Percentiles rank a stretch among this genome's conserved stretches.
These are phyloP conservation scores for Tarenaya hassleriana DNA, from an alignment of 345 rosid genomes.

Conservation along the genomic window DNA sequence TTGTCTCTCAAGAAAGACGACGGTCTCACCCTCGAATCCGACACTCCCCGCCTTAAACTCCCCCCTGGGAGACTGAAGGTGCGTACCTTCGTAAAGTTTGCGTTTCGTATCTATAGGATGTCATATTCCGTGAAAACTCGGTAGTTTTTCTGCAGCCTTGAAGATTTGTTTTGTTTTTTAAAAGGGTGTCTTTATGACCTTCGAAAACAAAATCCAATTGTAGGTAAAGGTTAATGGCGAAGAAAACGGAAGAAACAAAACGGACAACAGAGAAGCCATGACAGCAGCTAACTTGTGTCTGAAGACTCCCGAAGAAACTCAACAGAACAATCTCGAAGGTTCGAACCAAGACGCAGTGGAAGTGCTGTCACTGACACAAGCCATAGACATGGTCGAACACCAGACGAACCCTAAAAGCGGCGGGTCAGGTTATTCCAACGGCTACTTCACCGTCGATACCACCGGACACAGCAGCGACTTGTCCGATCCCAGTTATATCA, in stretches of 20 bases:
- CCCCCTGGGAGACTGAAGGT: slow-evolving; percentile 55
- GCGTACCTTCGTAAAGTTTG: not conserved
- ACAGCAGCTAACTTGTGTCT: slow-evolving; percentile 29
- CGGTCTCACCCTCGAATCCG: slow-evolving; percentile 17
- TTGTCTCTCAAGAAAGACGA: slow-evolving; percentile 17
- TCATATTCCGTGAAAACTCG: too few species aligned
- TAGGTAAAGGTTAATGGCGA: slow-evolving; percentile 35
- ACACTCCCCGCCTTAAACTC: slow-evolving; percentile 57
- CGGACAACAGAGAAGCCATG: slow-evolving; percentile 27
- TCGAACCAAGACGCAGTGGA: slow-evolving; percentile 34
- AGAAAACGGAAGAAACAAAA: slow-evolving; percentile 34
- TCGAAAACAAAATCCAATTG: too few species aligned
- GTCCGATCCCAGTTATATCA: slow-evolving; percentile 56
- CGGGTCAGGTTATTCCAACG: slow-evolving; percentile 26
- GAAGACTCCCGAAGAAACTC: slow-evolving; percentile 16
- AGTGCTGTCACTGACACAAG: slow-evolving; percentile 66
- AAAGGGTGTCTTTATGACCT: slow-evolving; percentile 23
- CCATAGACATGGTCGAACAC: slow-evolving; percentile 66
- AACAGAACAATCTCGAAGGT: not conserved
- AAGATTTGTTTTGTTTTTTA: slow-evolving; percentile 3
- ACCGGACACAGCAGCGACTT: slow-evolving; percentile 25
- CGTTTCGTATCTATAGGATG: too few species aligned
- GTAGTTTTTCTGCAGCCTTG: slow-evolving; percentile 2
- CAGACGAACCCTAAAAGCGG: slow-evolving; percentile 25
- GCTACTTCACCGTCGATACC: slow-evolving; percentile 32